A percentile compares a stretch with the other conserved stretches of the same genome.
phyloP scores from a whole-genome alignment of 1,139 yeast species.

The Pichia cactophila region DNA sequence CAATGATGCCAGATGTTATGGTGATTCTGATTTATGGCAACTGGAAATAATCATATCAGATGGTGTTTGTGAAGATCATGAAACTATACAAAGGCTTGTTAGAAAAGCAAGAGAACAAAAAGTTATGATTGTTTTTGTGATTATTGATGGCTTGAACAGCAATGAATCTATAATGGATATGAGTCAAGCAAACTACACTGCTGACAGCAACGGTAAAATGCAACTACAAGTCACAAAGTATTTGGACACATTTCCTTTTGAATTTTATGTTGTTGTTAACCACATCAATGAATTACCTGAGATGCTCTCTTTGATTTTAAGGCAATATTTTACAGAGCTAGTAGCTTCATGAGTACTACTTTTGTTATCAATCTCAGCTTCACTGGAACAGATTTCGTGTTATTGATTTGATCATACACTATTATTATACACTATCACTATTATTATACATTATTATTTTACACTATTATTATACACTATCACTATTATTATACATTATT shows the following conservation, averaged over 20 bases:
- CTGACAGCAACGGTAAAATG: conserved; percentile 64
- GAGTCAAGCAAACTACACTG: conserved; percentile 81
- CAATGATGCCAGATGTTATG: conserved; percentile 51
- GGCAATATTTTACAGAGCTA: conserved; percentile 83
- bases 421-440: too few species aligned
- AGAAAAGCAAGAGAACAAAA: conserved; percentile 88
- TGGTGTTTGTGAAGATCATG: conserved; percentile 96
- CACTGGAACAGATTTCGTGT: too few species aligned
- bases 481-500: too few species aligned
- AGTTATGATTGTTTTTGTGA: conserved; percentile 91
- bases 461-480: too few species aligned
- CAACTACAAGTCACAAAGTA: conserved; percentile 74
- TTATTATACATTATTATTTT: too few species aligned
- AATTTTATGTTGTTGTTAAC: conserved; percentile 88
- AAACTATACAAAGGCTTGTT: conserved; percentile 68
- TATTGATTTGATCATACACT: too few species aligned
- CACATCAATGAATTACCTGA: conserved; percentile 86
- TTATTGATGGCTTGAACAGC: conserved; percentile 82
- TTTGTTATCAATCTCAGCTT: too few species aligned
- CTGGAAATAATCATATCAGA: conserved; percentile 87
- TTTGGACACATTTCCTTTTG: conserved; percentile 92
- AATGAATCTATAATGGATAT: conserved; percentile 87
- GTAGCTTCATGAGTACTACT: conserved; percentile 27
- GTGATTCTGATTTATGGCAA: conserved; percentile 77
- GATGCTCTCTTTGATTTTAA: conserved; percentile 78